Conservation (phyloP, 495 filamentous ascomycete genomes). For the Clohesyomyces aquaticus region DNA sequence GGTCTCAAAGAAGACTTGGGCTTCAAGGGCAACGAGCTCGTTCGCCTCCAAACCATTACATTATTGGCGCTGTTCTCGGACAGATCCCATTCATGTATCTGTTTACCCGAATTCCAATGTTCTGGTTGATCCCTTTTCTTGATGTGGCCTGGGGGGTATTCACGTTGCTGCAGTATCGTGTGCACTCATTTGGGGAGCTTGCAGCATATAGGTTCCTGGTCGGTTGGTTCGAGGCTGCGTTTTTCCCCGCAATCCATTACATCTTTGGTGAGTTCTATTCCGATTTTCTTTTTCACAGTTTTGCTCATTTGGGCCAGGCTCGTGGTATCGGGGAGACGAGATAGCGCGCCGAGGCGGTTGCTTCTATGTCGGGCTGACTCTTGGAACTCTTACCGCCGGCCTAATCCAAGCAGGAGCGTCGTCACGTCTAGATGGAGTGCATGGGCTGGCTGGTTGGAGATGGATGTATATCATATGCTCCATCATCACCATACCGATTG, state of each 20-base stretch:
- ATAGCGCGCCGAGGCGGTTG: slow-evolving; percentile 52
- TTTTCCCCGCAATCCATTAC: slow-evolving; percentile 54
- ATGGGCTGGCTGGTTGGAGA: slow-evolving; percentile 56
- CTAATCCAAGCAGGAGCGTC: slow-evolving; percentile 56
- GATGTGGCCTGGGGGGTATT: slow-evolving; percentile 30
- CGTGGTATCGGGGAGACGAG: slow-evolving; percentile 45
- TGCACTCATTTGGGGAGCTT: slow-evolving; percentile 20
- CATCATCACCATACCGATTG: slow-evolving; percentile 55
- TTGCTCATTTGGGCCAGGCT: slow-evolving; percentile 5
- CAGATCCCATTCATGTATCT: slow-evolving; percentile 58
- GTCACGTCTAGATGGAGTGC: slow-evolving; percentile 50
- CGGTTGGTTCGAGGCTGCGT: slow-evolving; percentile 47
- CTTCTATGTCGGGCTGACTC: slow-evolving; percentile 55
- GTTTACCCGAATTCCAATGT: slow-evolving; percentile 56
- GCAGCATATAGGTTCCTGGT: slow-evolving; percentile 44
- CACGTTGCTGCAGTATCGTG: slow-evolving; percentile 32
- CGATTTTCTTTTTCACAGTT: neutral
- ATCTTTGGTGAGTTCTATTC: slow-evolving; percentile 47
- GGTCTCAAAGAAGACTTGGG: slow-evolving; percentile 30
- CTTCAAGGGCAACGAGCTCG: slow-evolving; percentile 54
- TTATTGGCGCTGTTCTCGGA: slow-evolving; percentile 55
- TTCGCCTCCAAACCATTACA: slow-evolving; percentile 56
- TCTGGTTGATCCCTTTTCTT: slow-evolving; percentile 50
- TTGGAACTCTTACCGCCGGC: slow-evolving; percentile 57
- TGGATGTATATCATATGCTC: slow-evolving; percentile 61